These are phyloP conservation scores for Penicillium steckii DNA, from an alignment of 495 filamentous ascomycete genomes.

Conservation along the genomic window DNA sequence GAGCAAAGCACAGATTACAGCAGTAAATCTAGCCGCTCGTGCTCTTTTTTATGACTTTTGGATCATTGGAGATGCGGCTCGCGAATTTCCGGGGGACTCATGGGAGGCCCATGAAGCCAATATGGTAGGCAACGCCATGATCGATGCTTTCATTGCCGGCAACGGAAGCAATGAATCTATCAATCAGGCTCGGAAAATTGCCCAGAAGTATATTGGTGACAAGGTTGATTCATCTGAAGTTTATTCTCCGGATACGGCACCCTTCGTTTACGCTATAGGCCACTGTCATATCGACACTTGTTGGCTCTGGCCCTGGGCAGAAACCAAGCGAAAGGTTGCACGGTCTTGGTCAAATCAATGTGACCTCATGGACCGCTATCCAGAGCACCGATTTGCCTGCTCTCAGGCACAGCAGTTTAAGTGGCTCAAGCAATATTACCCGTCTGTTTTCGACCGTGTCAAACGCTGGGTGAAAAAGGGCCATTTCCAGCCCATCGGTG, in stretches of 20 bases:
- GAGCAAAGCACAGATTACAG: constrained; percentile 78
- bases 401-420: constrained; percentile 98
- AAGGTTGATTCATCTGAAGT: constrained; percentile 80
- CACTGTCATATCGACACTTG: constrained; percentile 98
- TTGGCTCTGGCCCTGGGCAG: constrained; percentile 99
- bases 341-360: constrained; percentile 97
- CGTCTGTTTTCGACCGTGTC: constrained; percentile 82
- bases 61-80: constrained; percentile 86
- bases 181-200: constrained; percentile 74
- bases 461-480: constrained; percentile 87
- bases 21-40: constrained; percentile 81
- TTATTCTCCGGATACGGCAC: constrained; percentile 69
- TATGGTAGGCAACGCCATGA: constrained; percentile 79
- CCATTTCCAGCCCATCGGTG: constrained; percentile 90
- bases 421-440: constrained; percentile 90
- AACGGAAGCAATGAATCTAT: constrained; percentile 73
- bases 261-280: constrained; percentile 83
- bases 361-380: constrained; percentile 89
- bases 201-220: constrained; percentile 75
- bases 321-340: constrained; percentile 95
- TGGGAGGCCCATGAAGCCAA: constrained; percentile 87
- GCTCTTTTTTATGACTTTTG: constrained; percentile 88
- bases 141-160: constrained; percentile 82
- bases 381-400: constrained; percentile 86
- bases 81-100: constrained; percentile 74